A percentile compares a stretch with the other conserved stretches of the same genome.
phyloP scores from a whole-genome alignment of 805 yeast species.

The Pichia kluyveri region DNA sequence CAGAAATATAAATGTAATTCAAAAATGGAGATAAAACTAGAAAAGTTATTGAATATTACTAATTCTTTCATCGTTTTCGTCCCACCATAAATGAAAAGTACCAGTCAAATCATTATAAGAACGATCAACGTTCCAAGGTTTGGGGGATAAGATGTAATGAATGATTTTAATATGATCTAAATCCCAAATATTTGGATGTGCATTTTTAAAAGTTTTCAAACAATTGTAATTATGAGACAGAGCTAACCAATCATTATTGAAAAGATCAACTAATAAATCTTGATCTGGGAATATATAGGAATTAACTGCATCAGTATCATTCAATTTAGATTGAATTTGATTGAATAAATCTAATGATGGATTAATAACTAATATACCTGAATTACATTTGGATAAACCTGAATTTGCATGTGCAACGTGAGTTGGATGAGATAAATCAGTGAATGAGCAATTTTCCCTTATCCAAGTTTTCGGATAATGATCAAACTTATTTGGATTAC shows the following conservation, averaged over 20 bases:
- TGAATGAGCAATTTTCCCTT: conserved; percentile 41
- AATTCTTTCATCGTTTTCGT: conserved; percentile 31
- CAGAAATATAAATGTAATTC: too few species aligned
- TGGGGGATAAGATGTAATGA: conserved; percentile 49
- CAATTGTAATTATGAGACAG: conserved; percentile 47
- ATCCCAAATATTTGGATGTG: conserved; percentile 41
- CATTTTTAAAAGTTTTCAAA: conserved; percentile 38
- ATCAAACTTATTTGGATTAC: conserved; percentile 43
- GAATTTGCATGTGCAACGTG: conserved; percentile 9
- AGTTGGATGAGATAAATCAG: conserved; percentile 12
- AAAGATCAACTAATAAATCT: conserved; percentile 45
- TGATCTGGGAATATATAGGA: conserved; percentile 52
- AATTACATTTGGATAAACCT: conserved; percentile 45
- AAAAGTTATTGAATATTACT: background rate
- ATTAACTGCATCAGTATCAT: conserved; percentile 28
- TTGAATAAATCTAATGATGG: conserved; percentile 32
- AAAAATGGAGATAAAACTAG: too few species aligned
- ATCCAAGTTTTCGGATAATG: conserved; percentile 51
- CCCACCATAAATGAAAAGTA: conserved; percentile 46
- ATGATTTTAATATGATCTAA: conserved; percentile 42
- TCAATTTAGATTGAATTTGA: conserved; percentile 33
- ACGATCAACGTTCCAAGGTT: conserved; percentile 45
- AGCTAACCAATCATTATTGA: conserved; percentile 40
- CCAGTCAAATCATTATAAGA: conserved; percentile 31
- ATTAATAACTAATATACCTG: conserved; percentile 46